A percentile compares a stretch with the other conserved stretches of the same genome.
phyloP scores from a whole-genome alignment of 345 rosid genomes.

The Salix suchowensis region DNA sequence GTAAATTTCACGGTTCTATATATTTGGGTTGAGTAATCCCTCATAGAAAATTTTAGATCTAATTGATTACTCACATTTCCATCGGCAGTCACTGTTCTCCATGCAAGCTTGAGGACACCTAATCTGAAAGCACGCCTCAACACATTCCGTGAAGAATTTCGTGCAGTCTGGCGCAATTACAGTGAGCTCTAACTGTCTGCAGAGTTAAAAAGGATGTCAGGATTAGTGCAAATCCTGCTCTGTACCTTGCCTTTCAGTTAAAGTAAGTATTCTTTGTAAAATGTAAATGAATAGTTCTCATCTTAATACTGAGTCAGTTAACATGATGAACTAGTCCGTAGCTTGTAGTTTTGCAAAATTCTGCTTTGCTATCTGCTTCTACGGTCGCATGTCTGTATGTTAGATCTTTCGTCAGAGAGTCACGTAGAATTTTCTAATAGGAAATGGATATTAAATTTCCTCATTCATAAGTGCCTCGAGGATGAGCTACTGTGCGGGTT shows the following conservation, averaged over 20 bases:
- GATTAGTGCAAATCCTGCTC: background rate
- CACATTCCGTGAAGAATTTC: constrained; percentile 97
- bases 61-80: background rate
- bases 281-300: background rate
- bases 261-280: constrained; percentile 9
- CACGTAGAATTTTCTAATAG: background rate
- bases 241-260: background rate
- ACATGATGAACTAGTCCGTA: background rate
- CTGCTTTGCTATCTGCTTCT: background rate
- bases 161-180: constrained; percentile 97
- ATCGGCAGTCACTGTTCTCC: constrained; percentile 61
- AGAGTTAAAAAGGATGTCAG: background rate
- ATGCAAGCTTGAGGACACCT: constrained; percentile 90
- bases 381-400: background rate
- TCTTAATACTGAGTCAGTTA: background rate
- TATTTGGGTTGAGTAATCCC: too few relatives aligned
- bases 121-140: constrained; percentile 95
- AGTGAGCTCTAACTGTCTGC: constrained; percentile 50
- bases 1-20: constrained; percentile 24
- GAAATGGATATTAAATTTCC: background rate
- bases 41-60: background rate
- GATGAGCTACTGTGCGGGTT: background rate
- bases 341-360: background rate
- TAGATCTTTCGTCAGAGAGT: background rate
- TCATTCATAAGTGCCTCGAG: background rate